Evolutionary conservation across 2,329 filamentous ascomycete genomes (phyloP), one percentile per base, ranked within the genome.

Genomic region (Penicillium sclerotigenum): DNA sequence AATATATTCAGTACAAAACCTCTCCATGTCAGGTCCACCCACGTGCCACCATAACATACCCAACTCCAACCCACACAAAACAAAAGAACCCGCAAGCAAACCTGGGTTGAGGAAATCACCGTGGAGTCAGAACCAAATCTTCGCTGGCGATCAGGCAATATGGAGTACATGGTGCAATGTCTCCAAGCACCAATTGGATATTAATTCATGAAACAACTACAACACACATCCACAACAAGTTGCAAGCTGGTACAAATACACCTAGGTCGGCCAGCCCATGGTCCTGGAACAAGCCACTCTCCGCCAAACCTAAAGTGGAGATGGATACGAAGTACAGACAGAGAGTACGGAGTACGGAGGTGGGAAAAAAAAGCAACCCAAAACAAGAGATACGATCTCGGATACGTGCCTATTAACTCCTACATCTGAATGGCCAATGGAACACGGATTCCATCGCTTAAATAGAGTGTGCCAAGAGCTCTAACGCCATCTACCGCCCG

Each of bases 231-330:
- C 20, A 34, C 20, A 29, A 7, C 26, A 20, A 26, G 26, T 31
- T 28, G 10, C 9, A 13, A n/a, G 1, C 14, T 16, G 7, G 16
- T 48, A n/a, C 18, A 16, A 5, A 10, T 48, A n/a, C 18, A 16
- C 13, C 26, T 29, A 10, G 24, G 13, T 5, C 24, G n/a, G 5
- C 18, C 6, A 24, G 34, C 4, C 34, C 24, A 29, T n/a, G 14
- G 34, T 40, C 13, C 16, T 20, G 34, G 9, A n/a, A 20, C 36
- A 40, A 31, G 14, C 26, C 9, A 29, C 11, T 24, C 14, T 22
- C 46, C 11, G 26, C 20, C 36, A 42, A 51, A 51, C 37, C 48
- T 42, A 26, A 20, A 51, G 48, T 51, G 48, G 48, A 43, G 14
- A 40, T 33, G 28, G 18, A 26, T 18, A 37, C 13, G 8, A 8